Conservation (phyloP, 495 filamentous ascomycete species). For the Lasiosphaeris hirsuta region DNA sequence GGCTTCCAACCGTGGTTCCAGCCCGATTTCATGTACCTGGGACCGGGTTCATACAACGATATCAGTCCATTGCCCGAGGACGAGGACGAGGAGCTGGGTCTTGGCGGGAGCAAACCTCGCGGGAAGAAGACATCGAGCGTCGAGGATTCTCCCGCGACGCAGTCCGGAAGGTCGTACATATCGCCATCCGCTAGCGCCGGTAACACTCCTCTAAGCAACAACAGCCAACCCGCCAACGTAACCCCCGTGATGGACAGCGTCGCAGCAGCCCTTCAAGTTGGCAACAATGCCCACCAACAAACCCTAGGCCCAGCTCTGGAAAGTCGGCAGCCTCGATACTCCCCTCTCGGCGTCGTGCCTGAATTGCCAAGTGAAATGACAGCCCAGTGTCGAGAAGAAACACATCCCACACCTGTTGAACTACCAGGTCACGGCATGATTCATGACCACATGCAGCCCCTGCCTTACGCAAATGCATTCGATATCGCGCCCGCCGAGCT, state of each 20-base stretch:
- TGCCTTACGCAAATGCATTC: constrained; percentile 20
- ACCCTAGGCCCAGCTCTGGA: too few species aligned
- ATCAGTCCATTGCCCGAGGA: constrained; percentile 36
- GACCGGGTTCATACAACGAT: constrained; percentile 36
- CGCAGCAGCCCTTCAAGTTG: neutral
- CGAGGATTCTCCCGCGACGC: neutral
- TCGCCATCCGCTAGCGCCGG: constrained; percentile 22
- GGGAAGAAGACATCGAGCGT: neutral
- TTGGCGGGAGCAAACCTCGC: neutral
- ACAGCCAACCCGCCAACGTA: constrained; percentile 17
- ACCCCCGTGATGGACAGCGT: constrained; percentile 5
- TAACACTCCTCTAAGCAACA: constrained; percentile 18
- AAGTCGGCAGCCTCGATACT: constrained; percentile 24
- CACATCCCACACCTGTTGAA: constrained; percentile 42
- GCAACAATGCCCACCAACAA: neutral
- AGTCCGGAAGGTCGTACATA: constrained; percentile 4
- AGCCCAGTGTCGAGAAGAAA: constrained; percentile 34
- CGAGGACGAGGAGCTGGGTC: constrained; percentile 19
- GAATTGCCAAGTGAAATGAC: constrained; percentile 40
- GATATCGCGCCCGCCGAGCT: constrained; percentile 35
- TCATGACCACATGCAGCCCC: constrained; percentile 14
- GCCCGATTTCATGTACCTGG: constrained; percentile 44
- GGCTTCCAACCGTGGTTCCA: constrained; percentile 33
- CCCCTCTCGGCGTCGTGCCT: constrained; percentile 42
- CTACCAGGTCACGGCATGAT: constrained; percentile 29